phyloP scores from a whole-genome alignment of 2,329 filamentous ascomycete genomes.

The Spiromastix sp. region DNA sequence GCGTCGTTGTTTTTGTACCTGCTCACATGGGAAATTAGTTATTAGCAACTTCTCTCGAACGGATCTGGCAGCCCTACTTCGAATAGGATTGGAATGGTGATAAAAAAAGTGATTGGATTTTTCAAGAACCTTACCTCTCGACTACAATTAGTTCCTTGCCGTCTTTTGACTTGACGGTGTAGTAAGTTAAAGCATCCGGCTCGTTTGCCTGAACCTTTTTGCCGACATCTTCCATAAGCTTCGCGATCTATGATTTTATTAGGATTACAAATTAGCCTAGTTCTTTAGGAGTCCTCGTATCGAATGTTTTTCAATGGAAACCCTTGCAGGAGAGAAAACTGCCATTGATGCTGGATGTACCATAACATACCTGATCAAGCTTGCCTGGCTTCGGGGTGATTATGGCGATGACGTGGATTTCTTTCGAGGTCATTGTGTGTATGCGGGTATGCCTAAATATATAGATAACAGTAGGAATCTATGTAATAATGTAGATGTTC shows the following conservation, averaged over 20 bases:
- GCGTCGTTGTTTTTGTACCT: conserved; percentile 8
- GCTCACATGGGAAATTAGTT: not conserved
- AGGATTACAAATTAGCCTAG: too few species aligned
- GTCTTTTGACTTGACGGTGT: conserved; percentile 17
- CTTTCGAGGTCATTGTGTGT: not conserved
- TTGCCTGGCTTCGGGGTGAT: not conserved
- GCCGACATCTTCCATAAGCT: conserved; percentile 16
- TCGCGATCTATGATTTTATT: conserved; percentile 20
- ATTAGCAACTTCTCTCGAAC: not conserved
- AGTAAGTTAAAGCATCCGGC: conserved; percentile 22
- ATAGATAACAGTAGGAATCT: too few species aligned
- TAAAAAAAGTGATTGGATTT: too few species aligned
- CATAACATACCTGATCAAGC: not conserved
- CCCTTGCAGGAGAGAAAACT: too few species aligned
- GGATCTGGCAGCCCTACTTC: too few species aligned
- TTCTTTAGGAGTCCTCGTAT: too few species aligned
- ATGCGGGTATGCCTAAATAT: too few species aligned
- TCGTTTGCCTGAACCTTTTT: conserved; percentile 23
- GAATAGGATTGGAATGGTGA: too few species aligned
- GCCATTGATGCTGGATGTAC: too few species aligned
- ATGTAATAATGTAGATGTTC: too few species aligned
- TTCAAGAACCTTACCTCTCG: conserved; percentile 20
- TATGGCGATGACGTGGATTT: not conserved
- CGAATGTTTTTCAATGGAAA: too few species aligned
- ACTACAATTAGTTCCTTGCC: conserved; percentile 23